Conservation (phyloP, 1,284 basidiomycete genomes). For the Sphagnurus paluster region DNA sequence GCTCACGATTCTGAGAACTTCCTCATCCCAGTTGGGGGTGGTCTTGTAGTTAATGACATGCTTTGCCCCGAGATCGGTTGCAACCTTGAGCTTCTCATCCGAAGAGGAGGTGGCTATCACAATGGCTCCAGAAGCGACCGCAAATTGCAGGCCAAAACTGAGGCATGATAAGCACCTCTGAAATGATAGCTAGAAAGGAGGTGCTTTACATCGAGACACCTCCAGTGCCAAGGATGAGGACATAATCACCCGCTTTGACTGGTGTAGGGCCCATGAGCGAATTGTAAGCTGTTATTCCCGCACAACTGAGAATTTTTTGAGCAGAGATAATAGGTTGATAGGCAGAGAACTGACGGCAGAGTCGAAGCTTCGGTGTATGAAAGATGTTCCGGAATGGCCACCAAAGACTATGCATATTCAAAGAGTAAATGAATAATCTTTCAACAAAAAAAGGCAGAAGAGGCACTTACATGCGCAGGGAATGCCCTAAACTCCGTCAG, state of each 20-base stretch:
- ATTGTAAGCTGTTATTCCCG: conserved; percentile 53
- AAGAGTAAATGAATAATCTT: neutral
- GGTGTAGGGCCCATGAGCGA: conserved; percentile 42
- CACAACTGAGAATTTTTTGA: conserved; percentile 34
- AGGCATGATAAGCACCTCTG: conserved; percentile 1
- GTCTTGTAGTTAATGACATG: conserved; percentile 60
- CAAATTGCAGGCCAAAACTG: conserved; percentile 54
- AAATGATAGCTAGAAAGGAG: neutral
- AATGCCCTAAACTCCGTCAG: conserved; percentile 54
- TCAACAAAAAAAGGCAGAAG: neutral
- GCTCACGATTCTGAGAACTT: conserved; percentile 43
- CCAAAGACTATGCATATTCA: conserved; percentile 36
- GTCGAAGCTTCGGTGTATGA: conserved; percentile 53
- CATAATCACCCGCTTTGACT: conserved; percentile 46
- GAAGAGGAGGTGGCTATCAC: conserved; percentile 64
- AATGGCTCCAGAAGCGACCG: conserved; percentile 53
- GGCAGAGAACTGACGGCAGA: conserved; percentile 34
- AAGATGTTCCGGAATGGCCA: conserved; percentile 45
- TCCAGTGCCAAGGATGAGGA: conserved; percentile 58
- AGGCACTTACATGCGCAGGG: conserved; percentile 39
- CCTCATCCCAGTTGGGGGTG: conserved; percentile 54
- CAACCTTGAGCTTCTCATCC: conserved; percentile 55
- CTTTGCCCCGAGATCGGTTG: conserved; percentile 47
- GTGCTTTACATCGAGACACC: conserved; percentile 52
- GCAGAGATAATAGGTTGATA: neutral